Conservation (phyloP, 495 filamentous ascomycete genomes). For the Aspergillus campestris region DNA sequence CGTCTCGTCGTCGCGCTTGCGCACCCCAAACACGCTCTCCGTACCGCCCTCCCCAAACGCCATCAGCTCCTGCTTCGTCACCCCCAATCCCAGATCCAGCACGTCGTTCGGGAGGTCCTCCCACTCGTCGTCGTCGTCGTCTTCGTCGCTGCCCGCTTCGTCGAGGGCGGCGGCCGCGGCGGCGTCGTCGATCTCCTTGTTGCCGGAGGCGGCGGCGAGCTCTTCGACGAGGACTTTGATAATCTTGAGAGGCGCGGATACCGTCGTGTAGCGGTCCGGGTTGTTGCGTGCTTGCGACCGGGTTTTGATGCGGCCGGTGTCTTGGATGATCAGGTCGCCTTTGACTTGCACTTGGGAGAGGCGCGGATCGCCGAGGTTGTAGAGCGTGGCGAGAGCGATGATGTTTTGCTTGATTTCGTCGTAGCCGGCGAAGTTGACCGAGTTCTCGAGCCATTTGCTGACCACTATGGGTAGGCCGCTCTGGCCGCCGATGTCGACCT, state of each 20-base stretch:
- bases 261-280: conserved; percentile 83
- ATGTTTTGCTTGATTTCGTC: conserved; percentile 95
- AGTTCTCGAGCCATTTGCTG: conserved; percentile 94
- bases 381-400: conserved; percentile 83
- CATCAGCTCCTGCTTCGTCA: conserved; percentile 71
- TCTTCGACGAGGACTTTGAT: conserved; percentile 93
- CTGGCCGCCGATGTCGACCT: conserved; percentile 60
- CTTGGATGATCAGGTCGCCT: conserved; percentile 79
- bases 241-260: conserved; percentile 85
- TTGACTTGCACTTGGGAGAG: conserved; percentile 72
- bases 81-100: conserved; percentile 60
- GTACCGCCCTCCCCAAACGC: conserved; percentile 53
- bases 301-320: conserved; percentile 83
- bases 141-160: conserved; percentile 54
- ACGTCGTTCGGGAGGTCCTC: conserved; percentile 69
- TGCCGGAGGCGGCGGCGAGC: conserved; percentile 54
- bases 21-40: conserved; percentile 44
- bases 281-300: conserved; percentile 76
- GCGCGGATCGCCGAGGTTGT: conserved; percentile 76
- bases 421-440: conserved; percentile 90
- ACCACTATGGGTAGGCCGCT: conserved; percentile 83
- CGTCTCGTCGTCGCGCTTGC: conserved; percentile 84
- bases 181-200: conserved; percentile 44
- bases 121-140: conserved; percentile 69
- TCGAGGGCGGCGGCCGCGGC: conserved; percentile 45